These are phyloP conservation scores for Cyathus striatus DNA, from an alignment of 768 basidiomycete species.

Conservation along the genomic window DNA sequence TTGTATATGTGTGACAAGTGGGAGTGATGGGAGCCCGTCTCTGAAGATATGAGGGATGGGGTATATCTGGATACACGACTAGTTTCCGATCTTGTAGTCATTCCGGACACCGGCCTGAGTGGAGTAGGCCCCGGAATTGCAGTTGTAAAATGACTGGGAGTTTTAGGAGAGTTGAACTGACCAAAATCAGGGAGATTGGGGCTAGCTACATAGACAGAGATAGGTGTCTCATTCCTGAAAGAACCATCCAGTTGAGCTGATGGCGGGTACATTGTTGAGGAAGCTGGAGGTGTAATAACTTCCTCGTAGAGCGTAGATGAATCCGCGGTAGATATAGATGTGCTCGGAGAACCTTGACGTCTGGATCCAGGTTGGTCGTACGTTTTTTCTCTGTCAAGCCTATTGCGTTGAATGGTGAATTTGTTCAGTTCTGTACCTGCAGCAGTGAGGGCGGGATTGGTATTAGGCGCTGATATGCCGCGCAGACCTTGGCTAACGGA, in stretches of 20 bases:
- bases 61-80: constrained; percentile 62
- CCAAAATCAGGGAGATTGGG: constrained; percentile 53
- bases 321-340: constrained; percentile 48
- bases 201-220: constrained; percentile 41
- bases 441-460: constrained; percentile 72
- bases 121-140: constrained; percentile 29
- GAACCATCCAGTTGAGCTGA: constrained; percentile 31
- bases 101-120: constrained; percentile 43
- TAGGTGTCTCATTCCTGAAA: constrained; percentile 55
- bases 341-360: constrained; percentile 47
- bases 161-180: constrained; percentile 24
- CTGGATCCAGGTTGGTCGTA: constrained; percentile 33
- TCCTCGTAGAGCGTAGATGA: constrained; percentile 59
- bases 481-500: constrained; percentile 52
- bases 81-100: constrained; percentile 52
- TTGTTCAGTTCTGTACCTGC: constrained; percentile 71
- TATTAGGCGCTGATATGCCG: constrained; percentile 78
- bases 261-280: constrained; percentile 15
- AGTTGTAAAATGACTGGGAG: constrained; percentile 6
- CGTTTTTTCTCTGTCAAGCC: constrained; percentile 48
- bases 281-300: constrained; percentile 31
- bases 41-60: constrained; percentile 46
- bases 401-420: constrained; percentile 44
- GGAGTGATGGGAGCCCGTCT: constrained; percentile 35
- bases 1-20: constrained; percentile 47